A percentile compares a stretch with the other conserved stretches of the same genome.
These are phyloP conservation scores for Xylaria venustula DNA, from an alignment of 495 filamentous ascomycete genomes.

Conservation along the genomic window DNA sequence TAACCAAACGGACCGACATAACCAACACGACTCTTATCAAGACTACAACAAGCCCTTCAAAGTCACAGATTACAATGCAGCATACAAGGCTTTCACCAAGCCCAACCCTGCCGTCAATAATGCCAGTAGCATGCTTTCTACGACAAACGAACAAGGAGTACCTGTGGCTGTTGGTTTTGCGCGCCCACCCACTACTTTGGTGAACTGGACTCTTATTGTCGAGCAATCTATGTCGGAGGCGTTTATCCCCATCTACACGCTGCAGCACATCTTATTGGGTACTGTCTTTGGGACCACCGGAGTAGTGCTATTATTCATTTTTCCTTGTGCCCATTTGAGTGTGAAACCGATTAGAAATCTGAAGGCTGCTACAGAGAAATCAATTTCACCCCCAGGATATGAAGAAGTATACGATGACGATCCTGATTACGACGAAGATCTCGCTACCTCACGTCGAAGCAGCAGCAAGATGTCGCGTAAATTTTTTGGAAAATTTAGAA, in stretches of 20 bases:
- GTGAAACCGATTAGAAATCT: conserved; percentile 78
- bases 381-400: conserved; percentile 63
- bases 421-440: conserved; percentile 39
- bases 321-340: conserved; percentile 75
- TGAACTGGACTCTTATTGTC: conserved; percentile 77
- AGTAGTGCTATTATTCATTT: conserved; percentile 61
- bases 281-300: conserved; percentile 84
- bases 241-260: conserved; percentile 66
- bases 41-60: conserved; percentile 52
- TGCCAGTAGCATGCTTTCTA: conserved; percentile 61
- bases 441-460: conserved; percentile 29
- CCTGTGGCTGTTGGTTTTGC: conserved; percentile 72
- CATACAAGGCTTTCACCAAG: conserved; percentile 50
- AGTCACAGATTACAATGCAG: conserved; percentile 56
- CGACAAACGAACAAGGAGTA: conserved; percentile 64
- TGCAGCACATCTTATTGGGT: conserved; percentile 74
- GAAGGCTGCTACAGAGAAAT: conserved; percentile 73
- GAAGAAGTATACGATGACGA: conserved; percentile 43
- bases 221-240: conserved; percentile 75
- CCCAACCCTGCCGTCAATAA: conserved; percentile 52
- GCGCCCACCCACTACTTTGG: conserved; percentile 59
- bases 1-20: conserved; percentile 47
- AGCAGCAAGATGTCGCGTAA: conserved; percentile 43
- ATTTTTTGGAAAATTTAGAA: conserved; percentile 33
- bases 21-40: conserved; percentile 35